Base-by-base conservation (phyloP, 768 basidiomycete genomes). In the Pleurotus citrinopileatus region DNA sequence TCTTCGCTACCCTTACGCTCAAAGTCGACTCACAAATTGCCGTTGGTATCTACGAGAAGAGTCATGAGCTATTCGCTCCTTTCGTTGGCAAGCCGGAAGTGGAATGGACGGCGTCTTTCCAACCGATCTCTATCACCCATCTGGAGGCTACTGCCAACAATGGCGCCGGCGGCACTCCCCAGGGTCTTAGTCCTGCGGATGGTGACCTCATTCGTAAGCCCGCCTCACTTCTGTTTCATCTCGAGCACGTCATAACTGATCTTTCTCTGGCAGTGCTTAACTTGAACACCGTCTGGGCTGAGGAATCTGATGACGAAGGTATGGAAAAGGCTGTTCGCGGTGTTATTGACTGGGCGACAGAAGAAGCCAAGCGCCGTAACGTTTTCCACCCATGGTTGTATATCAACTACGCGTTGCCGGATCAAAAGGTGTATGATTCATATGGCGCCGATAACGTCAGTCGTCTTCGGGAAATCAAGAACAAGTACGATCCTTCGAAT, bases 121-220 rank as follows among this genome's bases (percentile, higher is more conserved):
- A 51, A 23, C 48, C 48, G 7, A n/a, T 51, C 8, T 51, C 29
- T n/a, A 25, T 34, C 28, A 51, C 48, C 22, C 48, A 51, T 25
- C 48, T 51, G 7, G 17, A 51, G 19, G 48, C 48, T 23, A 51
- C 48, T 1, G 32, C 27, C 27, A 32, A 37, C 17, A 40, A 40
- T 20, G 43, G 20, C 17, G 48, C 47, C 27, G 59, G 53, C 20
- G 56, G 56, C 13, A 57, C 45, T 28, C 53, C 53, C 0, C 45
- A 51, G 10, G 55, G 55, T 4, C 19, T 57, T 34, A 20, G 27
- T 25, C 44, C 47, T 3, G 42, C 38, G 13, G 59, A 50, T 26
- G 53, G 56, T 2, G 56, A 57, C 44, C 44, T 54, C 23, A 51
- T 54, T 37, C 34, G 58, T 57, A 29, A 32, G 59, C 55, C 38